Evolutionary conservation across 2,329 filamentous ascomycete genomes (phyloP).

Genomic region (Ascochyta pisi): DNA sequence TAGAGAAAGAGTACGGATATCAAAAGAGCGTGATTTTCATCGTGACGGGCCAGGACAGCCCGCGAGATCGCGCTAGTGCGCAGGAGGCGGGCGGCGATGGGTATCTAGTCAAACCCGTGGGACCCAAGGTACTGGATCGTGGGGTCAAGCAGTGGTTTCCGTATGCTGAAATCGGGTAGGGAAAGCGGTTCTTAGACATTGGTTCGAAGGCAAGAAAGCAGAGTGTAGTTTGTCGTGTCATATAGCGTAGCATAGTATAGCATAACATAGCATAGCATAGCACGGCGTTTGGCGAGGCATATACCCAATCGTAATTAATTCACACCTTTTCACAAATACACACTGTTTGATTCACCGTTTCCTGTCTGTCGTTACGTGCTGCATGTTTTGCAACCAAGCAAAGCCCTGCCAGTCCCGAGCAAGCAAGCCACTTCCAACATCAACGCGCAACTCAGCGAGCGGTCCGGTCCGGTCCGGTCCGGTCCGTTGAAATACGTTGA

Average conservation of each 20-base stretch:
- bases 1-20: conserved; percentile 38
- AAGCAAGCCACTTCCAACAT: too few relatives aligned
- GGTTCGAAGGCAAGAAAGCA: too few relatives aligned
- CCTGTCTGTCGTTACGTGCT: too few relatives aligned
- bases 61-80: conserved; percentile 31
- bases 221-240: too few relatives aligned
- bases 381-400: too few relatives aligned
- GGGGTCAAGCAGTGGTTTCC: conserved; percentile 32
- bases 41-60: conserved; percentile 44
- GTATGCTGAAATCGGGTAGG: conserved; percentile 14
- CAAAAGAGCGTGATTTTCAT: conserved; percentile 41
- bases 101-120: conserved; percentile 44
- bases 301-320: not conserved
- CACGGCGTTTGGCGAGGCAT: not conserved
- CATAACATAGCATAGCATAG: conserved; percentile 6
- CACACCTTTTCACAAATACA: not conserved
- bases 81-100: conserved; percentile 39
- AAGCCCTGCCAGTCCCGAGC: too few relatives aligned
- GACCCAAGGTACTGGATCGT: conserved; percentile 37
- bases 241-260: not conserved
- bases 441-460: too few relatives aligned
- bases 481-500: too few relatives aligned
- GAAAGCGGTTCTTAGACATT: not conserved
- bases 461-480: too few relatives aligned
- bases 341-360: not conserved